Percentiles rank a stretch among this genome's conserved stretches.
Conservation (phyloP, 1,284 basidiomycete genomes). For the Prillingera fragicola region DNA sequence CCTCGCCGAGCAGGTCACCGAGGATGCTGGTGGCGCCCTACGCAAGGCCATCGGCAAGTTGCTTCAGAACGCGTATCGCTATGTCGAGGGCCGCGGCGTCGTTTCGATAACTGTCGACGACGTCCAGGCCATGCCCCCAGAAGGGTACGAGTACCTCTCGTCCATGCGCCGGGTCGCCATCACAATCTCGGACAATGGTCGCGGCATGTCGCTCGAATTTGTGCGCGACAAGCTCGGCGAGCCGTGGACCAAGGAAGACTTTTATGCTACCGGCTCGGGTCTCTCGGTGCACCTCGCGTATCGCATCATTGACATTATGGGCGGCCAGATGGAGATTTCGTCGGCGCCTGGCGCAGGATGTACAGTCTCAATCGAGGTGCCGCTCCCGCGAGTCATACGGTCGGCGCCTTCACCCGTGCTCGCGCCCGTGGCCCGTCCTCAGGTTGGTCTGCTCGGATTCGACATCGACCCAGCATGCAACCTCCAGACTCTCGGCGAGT, state of each 20-base stretch:
- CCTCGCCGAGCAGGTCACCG: conserved; percentile 35
- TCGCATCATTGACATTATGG: conserved; percentile 43
- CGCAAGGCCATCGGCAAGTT: conserved; percentile 36
- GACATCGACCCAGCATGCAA: conserved; percentile 8
- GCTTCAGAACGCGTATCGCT: conserved; percentile 43
- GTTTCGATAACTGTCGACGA: conserved; percentile 42
- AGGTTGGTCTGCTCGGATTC: conserved; percentile 35
- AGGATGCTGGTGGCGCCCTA: conserved; percentile 39
- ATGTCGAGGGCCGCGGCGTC: conserved; percentile 39
- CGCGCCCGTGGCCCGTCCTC: neutral
- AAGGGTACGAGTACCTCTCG: conserved; percentile 36
- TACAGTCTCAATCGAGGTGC: conserved; percentile 40
- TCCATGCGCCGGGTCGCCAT: conserved; percentile 32
- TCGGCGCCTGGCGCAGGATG: conserved; percentile 38
- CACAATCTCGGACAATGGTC: conserved; percentile 34
- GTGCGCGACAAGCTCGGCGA: conserved; percentile 32
- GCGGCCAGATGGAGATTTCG: conserved; percentile 42
- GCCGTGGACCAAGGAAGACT: conserved; percentile 41
- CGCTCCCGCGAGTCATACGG: conserved; percentile 18
- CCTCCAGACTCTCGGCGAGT: conserved; percentile 18
- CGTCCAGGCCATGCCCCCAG: conserved; percentile 30
- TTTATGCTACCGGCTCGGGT: conserved; percentile 39
- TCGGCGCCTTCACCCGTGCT: neutral
- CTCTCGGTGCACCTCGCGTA: conserved; percentile 43
- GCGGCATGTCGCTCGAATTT: conserved; percentile 40